Evolutionary conservation across 2,329 filamentous ascomycete genomes (phyloP).

Genomic region (Parafenestella ontariensis): DNA sequence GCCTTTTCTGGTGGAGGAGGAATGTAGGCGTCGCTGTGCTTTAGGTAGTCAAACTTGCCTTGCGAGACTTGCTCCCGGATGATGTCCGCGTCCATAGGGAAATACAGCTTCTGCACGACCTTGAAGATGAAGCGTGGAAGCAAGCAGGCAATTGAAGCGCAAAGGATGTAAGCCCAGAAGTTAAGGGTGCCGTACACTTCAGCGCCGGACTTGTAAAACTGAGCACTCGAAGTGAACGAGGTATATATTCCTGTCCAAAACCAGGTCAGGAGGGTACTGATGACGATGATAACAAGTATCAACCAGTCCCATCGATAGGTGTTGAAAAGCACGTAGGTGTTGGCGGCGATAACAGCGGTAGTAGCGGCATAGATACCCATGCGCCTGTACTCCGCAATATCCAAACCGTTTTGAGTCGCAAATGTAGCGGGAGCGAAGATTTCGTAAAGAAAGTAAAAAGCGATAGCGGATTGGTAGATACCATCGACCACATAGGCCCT

Average conservation of each 20-base stretch:
- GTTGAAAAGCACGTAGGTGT: slow-evolving; percentile 93
- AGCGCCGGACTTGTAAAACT: slow-evolving; percentile 78
- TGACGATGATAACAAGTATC: slow-evolving; percentile 78
- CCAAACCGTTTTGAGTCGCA: slow-evolving; percentile 73
- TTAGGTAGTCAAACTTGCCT: slow-evolving; percentile 81
- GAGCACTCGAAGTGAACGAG: slow-evolving; percentile 62
- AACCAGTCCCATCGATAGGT: slow-evolving; percentile 99
- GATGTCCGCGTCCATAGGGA: slow-evolving; percentile 91
- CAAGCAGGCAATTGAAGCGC: slow-evolving; percentile 82
- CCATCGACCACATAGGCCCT: slow-evolving; percentile 90
- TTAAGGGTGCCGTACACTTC: slow-evolving; percentile 81
- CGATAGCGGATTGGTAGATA: slow-evolving; percentile 90
- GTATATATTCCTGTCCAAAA: slow-evolving; percentile 95
- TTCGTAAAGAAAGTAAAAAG: slow-evolving; percentile 91
- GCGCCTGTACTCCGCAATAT: slow-evolving; percentile 78
- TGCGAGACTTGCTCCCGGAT: slow-evolving; percentile 87
- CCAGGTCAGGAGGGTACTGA: slow-evolving; percentile 89
- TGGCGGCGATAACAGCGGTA: slow-evolving; percentile 85
- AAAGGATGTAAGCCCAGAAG: slow-evolving; percentile 85
- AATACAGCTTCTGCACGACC: slow-evolving; percentile 89
- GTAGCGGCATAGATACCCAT: slow-evolving; percentile 89
- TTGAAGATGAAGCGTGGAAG: slow-evolving; percentile 89
- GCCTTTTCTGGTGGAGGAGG: slow-evolving; percentile 53
- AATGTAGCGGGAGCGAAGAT: slow-evolving; percentile 74
- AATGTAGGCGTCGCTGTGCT: slow-evolving; percentile 60